A percentile compares a stretch with the other conserved stretches of the same genome.
Conservation (phyloP, 2,329 filamentous ascomycete genomes). For the Calycina herbarum region DNA sequence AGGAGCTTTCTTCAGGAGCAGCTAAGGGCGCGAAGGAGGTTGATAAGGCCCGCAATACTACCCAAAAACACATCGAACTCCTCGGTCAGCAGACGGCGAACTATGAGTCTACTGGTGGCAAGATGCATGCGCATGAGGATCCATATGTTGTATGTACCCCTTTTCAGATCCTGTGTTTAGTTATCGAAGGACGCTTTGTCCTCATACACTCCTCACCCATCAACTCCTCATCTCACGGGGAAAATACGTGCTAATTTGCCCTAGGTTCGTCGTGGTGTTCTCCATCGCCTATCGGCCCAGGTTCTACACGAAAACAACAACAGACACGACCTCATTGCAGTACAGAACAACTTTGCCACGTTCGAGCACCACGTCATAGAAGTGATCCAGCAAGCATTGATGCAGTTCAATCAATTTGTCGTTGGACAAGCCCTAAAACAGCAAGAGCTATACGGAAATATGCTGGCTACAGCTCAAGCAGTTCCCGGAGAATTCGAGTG, state of each 20-base stretch:
- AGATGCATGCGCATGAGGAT: constrained; percentile 71
- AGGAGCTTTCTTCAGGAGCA: constrained; percentile 80
- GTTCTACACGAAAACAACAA: constrained; percentile 95
- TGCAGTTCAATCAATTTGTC: constrained; percentile 79
- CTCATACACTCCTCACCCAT: too few relatives aligned
- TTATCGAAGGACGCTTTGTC: too few relatives aligned
- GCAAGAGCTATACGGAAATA: constrained; percentile 78
- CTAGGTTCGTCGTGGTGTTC: constrained; percentile 69
- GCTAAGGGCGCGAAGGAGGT: constrained; percentile 86
- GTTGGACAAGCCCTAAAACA: constrained; percentile 80
- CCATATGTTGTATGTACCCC: constrained; percentile 64
- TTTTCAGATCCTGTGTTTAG: too few relatives aligned
- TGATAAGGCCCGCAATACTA: constrained; percentile 79
- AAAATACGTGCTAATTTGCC: too few relatives aligned
- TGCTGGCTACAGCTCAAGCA: constrained; percentile 72
- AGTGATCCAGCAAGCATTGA: constrained; percentile 79
- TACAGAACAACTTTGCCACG: constrained; percentile 85
- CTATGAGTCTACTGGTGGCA: constrained; percentile 74
- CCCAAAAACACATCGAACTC: constrained; percentile 95
- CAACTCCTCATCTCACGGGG: too few relatives aligned
- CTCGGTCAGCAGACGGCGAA: constrained; percentile 81
- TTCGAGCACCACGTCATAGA: constrained; percentile 87
- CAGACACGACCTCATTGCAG: constrained; percentile 82
- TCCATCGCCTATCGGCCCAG: constrained; percentile 86
- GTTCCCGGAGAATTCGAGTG: constrained; percentile 89